phyloP scores from a whole-genome alignment of 2,329 filamentous ascomycete species.

The Alternaria brassicae region DNA sequence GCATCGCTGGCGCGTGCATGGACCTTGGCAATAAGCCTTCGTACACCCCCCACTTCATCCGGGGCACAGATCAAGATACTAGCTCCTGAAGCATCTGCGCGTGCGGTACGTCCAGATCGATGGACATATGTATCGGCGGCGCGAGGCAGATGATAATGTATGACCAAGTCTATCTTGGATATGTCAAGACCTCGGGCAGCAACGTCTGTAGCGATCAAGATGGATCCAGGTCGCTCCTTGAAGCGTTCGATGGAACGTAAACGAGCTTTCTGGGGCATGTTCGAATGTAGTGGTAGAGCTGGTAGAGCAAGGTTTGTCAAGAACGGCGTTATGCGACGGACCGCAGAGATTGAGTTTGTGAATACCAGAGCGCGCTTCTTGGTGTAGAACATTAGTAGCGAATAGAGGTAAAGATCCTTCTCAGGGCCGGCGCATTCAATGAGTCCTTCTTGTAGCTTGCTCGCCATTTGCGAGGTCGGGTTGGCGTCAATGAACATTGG shows the following conservation, averaged over 20 bases:
- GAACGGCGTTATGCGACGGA: constrained; percentile 83
- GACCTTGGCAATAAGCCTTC: constrained; percentile 85
- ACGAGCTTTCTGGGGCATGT: constrained; percentile 95
- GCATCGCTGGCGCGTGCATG: constrained; percentile 66
- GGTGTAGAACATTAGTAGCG: constrained; percentile 81
- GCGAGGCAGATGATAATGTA: constrained; percentile 95
- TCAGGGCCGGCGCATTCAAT: constrained; percentile 93
- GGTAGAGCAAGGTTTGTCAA: constrained; percentile 82
- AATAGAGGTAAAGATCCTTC: constrained; percentile 96
- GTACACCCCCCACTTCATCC: constrained; percentile 85
- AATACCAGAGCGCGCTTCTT: constrained; percentile 86
- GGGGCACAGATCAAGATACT: constrained; percentile 90
- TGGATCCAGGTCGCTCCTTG: constrained; percentile 67
- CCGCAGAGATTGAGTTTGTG: constrained; percentile 93
- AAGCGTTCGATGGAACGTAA: constrained; percentile 93
- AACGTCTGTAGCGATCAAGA: constrained; percentile 92
- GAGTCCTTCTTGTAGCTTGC: constrained; percentile 83
- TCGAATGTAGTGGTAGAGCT: constrained; percentile 82
- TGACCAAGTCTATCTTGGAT: constrained; percentile 82
- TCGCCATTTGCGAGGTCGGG: constrained; percentile 86
- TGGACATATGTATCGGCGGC: constrained; percentile 94
- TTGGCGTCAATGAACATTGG: constrained; percentile 94
- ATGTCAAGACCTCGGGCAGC: constrained; percentile 95
- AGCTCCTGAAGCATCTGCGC: constrained; percentile 76
- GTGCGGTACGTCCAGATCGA: constrained; percentile 90